Percentiles rank a stretch among this genome's conserved stretches.
phyloP scores from a whole-genome alignment of 371 early-diverging fungal genomes.

The Mortierella sp. region DNA sequence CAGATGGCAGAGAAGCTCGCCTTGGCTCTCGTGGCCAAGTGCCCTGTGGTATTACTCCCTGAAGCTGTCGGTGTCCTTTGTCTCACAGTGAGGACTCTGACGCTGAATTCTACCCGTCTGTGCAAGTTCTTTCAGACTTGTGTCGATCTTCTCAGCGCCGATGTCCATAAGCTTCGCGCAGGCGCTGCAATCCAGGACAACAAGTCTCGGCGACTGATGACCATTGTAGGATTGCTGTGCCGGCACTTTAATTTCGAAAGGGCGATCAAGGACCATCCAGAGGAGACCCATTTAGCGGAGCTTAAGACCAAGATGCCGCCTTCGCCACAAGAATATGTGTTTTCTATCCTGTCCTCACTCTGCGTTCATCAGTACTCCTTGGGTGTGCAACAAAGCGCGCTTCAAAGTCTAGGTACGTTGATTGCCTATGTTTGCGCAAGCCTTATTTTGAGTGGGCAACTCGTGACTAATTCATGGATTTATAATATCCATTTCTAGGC shows the following conservation, averaged over 20 bases:
- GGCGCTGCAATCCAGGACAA: slow-evolving; percentile 47
- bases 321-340: slow-evolving; percentile 24
- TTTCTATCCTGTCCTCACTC: slow-evolving; percentile 15
- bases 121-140: slow-evolving; percentile 76
- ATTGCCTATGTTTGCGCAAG: not conserved
- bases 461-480: not conserved
- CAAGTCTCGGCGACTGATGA: slow-evolving; percentile 67
- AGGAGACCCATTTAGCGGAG: slow-evolving; percentile 57
- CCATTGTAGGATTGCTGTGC: slow-evolving; percentile 79
- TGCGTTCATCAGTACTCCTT: slow-evolving; percentile 21
- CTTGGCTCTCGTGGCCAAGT: slow-evolving; percentile 39
- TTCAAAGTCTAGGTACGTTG: slow-evolving; percentile 63
- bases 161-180: slow-evolving; percentile 56
- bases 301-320: slow-evolving; percentile 35
- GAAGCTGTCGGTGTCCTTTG: slow-evolving; percentile 84
- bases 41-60: slow-evolving; percentile 66
- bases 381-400: slow-evolving; percentile 53
- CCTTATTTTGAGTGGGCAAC: not conserved
- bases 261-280: slow-evolving; percentile 60
- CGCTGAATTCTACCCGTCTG: slow-evolving; percentile 73
- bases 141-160: slow-evolving; percentile 58
- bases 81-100: slow-evolving; percentile 72
- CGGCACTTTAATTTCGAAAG: slow-evolving; percentile 85
- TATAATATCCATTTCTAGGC: slow-evolving; percentile 62
- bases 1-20: slow-evolving; percentile 23